Percentiles rank a stretch among this genome's conserved stretches.
These are phyloP conservation scores for Dalechampia spathulata DNA, from an alignment of 441 rosid species.

Conservation along the genomic window DNA sequence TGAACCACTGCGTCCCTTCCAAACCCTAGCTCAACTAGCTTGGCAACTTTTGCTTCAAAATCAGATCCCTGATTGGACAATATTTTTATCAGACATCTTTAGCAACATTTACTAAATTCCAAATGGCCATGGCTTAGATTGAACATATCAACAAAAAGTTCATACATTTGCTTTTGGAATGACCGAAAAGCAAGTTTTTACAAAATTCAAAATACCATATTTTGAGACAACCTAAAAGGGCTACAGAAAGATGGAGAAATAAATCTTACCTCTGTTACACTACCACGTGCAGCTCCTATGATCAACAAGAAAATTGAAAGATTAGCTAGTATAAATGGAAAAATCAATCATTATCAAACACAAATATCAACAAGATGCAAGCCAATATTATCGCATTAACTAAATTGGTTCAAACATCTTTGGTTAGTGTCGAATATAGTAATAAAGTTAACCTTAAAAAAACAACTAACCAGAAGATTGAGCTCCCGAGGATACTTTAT, in stretches of 20 bases:
- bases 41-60: constrained; percentile 80
- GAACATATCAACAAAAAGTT: too few relatives aligned
- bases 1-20: constrained; percentile 66
- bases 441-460: too few relatives aligned
- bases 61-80: constrained; percentile 47
- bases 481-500: constrained; percentile 30
- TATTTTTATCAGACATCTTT: not conserved
- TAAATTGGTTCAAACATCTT: too few relatives aligned
- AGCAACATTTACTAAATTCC: not conserved
- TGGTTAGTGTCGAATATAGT: too few relatives aligned
- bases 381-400: not conserved
- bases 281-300: constrained; percentile 32
- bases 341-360: not conserved
- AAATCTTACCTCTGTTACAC: constrained; percentile 36
- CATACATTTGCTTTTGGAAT: too few relatives aligned
- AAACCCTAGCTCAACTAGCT: constrained; percentile 84
- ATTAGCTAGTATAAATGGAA: not conserved
- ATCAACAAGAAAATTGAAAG: constrained; percentile 6
- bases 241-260: not conserved
- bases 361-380: not conserved
- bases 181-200: not conserved
- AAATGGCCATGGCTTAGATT: not conserved
- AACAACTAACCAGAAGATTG: constrained; percentile 69
- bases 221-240: not conserved
- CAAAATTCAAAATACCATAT: not conserved